Evolutionary conservation across 1,284 basidiomycete species (phyloP), one percentile per base, ranked within the genome.

Genomic region (Trametes versicolor): DNA sequence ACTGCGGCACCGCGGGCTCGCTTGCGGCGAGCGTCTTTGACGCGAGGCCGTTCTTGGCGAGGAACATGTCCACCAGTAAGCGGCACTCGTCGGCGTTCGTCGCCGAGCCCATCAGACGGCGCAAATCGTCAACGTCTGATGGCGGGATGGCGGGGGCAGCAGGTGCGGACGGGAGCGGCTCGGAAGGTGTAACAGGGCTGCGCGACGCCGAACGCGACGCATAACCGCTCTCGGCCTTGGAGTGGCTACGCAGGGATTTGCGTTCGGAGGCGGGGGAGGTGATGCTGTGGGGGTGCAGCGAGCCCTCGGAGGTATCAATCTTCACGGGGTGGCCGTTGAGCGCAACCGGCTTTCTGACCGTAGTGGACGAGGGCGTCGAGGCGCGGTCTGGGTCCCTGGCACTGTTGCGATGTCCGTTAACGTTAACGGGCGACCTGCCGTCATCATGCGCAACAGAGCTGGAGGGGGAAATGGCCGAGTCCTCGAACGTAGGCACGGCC

Each of bases 71-170:
- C 47, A 95, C 83, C 47, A 96, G 87, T 37, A 96, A 81, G 55
- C 93, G 90, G 74, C 94, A 96, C 80, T 97, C 95, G 65, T 92
- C 89, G 45, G 87, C 91, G 36, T 84, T 88, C 0, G 90, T 91
- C 19, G 95, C 94, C 59, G 81, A 83, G 27, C 86, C 79, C n/a
- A 96, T 79, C 61, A 93, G 80, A 27, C 83, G 81, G 29, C 91
- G 88, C 75, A 97, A 83, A 55, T 93, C 90, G 15, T 82, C 79
- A 37, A 89, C 84, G 63, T 89, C 78, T 49, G 81, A 76, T 15
- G 79, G 55, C 45, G 79, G 67, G 50, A 80, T 71, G 8, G 73
- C 56, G 12, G 70, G 69, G n/a, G 63, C 60, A 17, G 63, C 69
- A 2, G 72, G 60, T 0, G 70, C 67, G 15, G 66, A 60, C 13